A percentile compares a stretch with the other conserved stretches of the same genome.
These are phyloP conservation scores for Torrubiella hemipterigena DNA, from an alignment of 2,329 filamentous ascomycete genomes.

Conservation along the genomic window DNA sequence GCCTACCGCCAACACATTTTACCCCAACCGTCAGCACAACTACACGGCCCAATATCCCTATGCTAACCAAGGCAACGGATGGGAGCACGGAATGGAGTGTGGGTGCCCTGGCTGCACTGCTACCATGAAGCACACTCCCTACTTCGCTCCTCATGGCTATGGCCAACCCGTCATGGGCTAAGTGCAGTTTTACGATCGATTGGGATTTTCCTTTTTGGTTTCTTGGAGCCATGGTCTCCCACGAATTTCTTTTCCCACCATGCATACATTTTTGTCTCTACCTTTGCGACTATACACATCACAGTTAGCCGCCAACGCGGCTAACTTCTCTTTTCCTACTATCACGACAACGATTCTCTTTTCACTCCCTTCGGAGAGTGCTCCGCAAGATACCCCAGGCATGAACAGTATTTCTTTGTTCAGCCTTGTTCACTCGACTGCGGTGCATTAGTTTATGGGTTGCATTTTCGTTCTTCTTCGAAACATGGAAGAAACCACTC, in stretches of 20 bases:
- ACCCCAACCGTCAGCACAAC: constrained; percentile 28
- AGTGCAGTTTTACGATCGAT: constrained; percentile 13
- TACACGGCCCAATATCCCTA: constrained; percentile 34
- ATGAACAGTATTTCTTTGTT: neutral
- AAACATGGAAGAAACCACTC: too few relatives aligned
- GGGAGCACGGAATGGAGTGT: constrained; percentile 42
- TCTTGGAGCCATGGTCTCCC: constrained; percentile 12
- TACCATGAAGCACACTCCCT: constrained; percentile 31
- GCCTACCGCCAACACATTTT: constrained; percentile 24
- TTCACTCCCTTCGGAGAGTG: too few relatives aligned
- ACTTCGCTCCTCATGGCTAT: constrained; percentile 36
- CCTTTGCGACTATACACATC: neutral
- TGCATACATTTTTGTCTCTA: neutral
- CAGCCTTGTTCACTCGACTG: neutral
- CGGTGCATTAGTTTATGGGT: too few relatives aligned
- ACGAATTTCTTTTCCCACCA: constrained; percentile 5
- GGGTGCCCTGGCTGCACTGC: constrained; percentile 33
- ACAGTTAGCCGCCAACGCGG: too few relatives aligned
- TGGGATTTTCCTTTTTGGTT: constrained; percentile 3
- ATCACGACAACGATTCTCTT: constrained; percentile 9
- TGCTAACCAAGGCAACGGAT: constrained; percentile 23
- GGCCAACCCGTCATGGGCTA: constrained; percentile 44
- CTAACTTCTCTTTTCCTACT: too few relatives aligned
- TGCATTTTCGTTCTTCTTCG: too few relatives aligned
- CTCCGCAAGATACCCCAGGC: constrained; percentile 22